Evolutionary conservation across 2,329 filamentous ascomycete genomes (phyloP).

Genomic region (Ceratocystis diversiconidia): DNA sequence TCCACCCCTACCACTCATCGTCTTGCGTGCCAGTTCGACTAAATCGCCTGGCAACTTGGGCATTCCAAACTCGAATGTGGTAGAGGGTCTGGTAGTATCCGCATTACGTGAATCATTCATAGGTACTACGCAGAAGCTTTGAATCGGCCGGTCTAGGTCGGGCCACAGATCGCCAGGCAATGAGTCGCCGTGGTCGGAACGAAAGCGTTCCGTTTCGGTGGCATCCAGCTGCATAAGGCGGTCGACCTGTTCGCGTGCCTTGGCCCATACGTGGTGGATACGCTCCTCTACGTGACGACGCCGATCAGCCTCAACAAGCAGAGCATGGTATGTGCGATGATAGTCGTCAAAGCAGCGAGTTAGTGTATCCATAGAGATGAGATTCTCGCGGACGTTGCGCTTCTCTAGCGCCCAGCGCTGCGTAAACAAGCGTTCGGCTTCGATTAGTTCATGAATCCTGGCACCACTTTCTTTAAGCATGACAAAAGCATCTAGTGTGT

Average conservation of each 20-base stretch:
- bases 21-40: constrained; percentile 8
- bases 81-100: background rate
- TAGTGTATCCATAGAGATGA: constrained; percentile 64
- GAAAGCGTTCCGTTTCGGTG: constrained; percentile 61
- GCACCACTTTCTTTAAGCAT: constrained; percentile 54
- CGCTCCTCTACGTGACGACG: constrained; percentile 59
- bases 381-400: constrained; percentile 49
- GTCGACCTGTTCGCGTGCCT: constrained; percentile 63
- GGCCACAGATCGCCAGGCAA: constrained; percentile 81
- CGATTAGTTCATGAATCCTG: constrained; percentile 50
- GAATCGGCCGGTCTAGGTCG: constrained; percentile 49
- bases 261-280: constrained; percentile 58
- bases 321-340: constrained; percentile 63
- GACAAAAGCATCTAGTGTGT: constrained; percentile 48
- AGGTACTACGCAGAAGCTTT: constrained; percentile 36
- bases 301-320: constrained; percentile 72
- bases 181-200: constrained; percentile 69
- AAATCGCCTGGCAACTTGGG: constrained; percentile 13
- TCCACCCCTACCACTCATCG: constrained; percentile 1
- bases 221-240: constrained; percentile 60
- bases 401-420: constrained; percentile 62
- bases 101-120: constrained; percentile 24
- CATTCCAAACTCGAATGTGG: constrained; percentile 7
- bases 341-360: constrained; percentile 80
- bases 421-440: constrained; percentile 49